Evolutionary conservation across 75 land plant species (phyloP), one percentile per base, ranked within the genome.

Genomic region (Cryptomeria japonica): DNA sequence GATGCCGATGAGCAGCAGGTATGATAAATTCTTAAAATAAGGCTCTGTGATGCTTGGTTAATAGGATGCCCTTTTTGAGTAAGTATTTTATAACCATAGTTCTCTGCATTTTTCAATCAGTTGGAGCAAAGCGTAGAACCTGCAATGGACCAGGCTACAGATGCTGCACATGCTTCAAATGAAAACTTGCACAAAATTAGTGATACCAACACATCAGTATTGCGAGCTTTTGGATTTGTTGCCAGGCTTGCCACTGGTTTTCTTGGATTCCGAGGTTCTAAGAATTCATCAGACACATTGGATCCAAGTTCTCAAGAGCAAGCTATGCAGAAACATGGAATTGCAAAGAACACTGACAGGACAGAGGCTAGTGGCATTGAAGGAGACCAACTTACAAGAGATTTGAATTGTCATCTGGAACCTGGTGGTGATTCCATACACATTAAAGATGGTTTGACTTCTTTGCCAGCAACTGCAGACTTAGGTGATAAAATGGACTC

Each of bases 141-240:
- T 7, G 53, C 22, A 39, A 70, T 86, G 92, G 93, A 91, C 38
- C 86, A 87, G 4, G 58, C 39, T 82, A 78, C 38, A 9, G 10
- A 38, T 75, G 7, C 22, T 8, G 53, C 3, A 34, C 28, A 16
- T 31, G n/a, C 28, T 9, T 88, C 80, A 86, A 92, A 93, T 7
- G 61, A 68, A 18, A 86, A 87, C 55, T 87, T 89, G 88, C 88
- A 86, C 38, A 86, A 73, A 89, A 22, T 18, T 31, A 85, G 32
- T n/a, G 78, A 80, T 91, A 90, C 91, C 38, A 86, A 91, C n/a
- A 61, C 93, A 22, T 85, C 94, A 72, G 42, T 90, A 58, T 88
- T 95, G 15, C 80, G 90, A 32, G 94, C 95, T n/a, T 41, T 96
- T 70, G 93, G 94, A 14, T 94, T 93, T 89, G 93, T 96, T 77